Evolutionary conservation across 768 basidiomycete species (phyloP), one percentile per base, ranked within the genome.

Genomic region (Lanmaoa rubissima): DNA sequence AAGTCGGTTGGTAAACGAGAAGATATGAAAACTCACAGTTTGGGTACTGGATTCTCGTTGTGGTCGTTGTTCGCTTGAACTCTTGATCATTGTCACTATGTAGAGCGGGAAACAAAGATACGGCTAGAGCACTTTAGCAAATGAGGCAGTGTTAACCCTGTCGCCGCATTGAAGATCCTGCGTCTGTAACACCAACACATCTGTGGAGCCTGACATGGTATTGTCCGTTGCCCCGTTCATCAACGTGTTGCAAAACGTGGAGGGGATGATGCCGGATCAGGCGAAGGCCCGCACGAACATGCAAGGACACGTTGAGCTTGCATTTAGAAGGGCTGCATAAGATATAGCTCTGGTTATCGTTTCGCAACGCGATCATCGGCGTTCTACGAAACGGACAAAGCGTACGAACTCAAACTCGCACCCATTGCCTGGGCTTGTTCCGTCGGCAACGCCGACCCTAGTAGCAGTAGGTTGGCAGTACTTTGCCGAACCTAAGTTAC

Each of bases 281-380:
- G 40, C 45, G 16, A 53, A 44, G 13, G 44, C 38, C 7, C 45
- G 14, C 3, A 39, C 21, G 19, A 24, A 24, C 21, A 24, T 66
- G 66, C 53, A 55, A 42, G 42, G 57, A 61, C 0, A 65, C 67
- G 2, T 47, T 71, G 43, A 61, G 3, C 21, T 24, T 24, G 21
- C 21, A 24, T 24, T 24, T 24, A 24, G 21, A 24, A 24, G 76
- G 79, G 6, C 72, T 92, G 58, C 94, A 99, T 73, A 88, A 87
- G 64, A 73, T 88, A 21, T 98, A 98, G 72, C 75, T 93, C 48
- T 99, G 96, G 96, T 77, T 94, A 60, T 77, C 79, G 19, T 86
- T 83, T 69, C 85, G 94, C 39, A 78, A 83, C 55, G 78, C 83
- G 0, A 76, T 92, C 21, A 24, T 24, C 21, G 51, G 77, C 85